Conservation (phyloP, 2,329 filamentous ascomycete species). For the Pestalotiopsis sp. region DNA sequence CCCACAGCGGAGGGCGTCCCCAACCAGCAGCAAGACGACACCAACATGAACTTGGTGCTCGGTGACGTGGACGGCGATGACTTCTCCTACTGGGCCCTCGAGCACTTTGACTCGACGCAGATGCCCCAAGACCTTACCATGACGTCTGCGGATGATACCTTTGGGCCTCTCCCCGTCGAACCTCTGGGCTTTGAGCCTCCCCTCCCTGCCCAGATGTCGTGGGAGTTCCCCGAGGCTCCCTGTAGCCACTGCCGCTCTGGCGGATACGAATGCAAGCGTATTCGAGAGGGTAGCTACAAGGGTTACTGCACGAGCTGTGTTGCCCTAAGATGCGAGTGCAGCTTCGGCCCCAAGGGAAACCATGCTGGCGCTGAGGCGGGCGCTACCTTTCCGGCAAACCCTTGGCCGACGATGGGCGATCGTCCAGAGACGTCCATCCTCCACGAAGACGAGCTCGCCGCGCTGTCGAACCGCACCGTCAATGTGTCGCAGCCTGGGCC, state of each 20-base stretch:
- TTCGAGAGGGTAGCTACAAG: constrained; percentile 60
- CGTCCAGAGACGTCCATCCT: constrained; percentile 41
- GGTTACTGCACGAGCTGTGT: constrained; percentile 66
- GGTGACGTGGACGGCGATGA: constrained; percentile 60
- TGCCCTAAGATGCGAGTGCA: constrained; percentile 59
- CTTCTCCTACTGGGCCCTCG: constrained; percentile 59
- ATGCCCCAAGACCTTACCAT: constrained; percentile 35
- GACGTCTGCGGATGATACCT: constrained; percentile 30
- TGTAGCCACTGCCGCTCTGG: constrained; percentile 54
- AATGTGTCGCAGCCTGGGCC: constrained; percentile 17
- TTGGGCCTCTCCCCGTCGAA: constrained; percentile 28
- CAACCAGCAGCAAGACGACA: constrained; percentile 17
- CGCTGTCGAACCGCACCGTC: constrained; percentile 19
- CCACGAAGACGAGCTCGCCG: constrained; percentile 35
- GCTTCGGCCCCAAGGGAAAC: constrained; percentile 46
- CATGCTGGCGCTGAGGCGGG: constrained; percentile 33
- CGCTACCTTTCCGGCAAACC: constrained; percentile 45
- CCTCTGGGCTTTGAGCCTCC: neutral
- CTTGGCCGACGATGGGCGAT: constrained; percentile 47
- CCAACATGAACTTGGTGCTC: constrained; percentile 54
- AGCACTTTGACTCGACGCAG: constrained; percentile 54
- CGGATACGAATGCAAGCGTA: constrained; percentile 61
- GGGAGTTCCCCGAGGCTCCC: constrained; percentile 47
- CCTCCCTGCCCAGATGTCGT: constrained; percentile 34
- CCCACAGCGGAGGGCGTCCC: constrained; percentile 34